Conservation (phyloP, 2,329 filamentous ascomycete species). For the Arthroderma sp. region DNA sequence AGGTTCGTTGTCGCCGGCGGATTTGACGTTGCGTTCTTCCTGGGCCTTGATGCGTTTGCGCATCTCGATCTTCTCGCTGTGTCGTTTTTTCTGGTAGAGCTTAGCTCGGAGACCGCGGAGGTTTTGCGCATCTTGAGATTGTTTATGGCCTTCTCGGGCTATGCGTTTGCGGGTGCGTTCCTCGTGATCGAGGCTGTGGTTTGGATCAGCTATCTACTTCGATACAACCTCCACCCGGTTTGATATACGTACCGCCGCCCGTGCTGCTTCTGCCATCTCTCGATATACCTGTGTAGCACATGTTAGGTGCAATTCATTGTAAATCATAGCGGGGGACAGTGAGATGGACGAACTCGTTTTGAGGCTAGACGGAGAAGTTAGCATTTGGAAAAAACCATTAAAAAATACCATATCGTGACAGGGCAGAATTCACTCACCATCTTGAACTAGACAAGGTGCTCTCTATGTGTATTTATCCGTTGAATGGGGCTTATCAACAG, state of each 20-base stretch:
- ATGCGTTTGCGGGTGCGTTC: conserved; percentile 76
- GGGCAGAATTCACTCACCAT: conserved; percentile 8
- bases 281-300: conserved; percentile 43
- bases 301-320: conserved; percentile 5
- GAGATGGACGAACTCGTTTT: conserved; percentile 30
- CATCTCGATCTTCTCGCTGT: conserved; percentile 98
- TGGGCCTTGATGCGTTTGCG: conserved; percentile 86
- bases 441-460: conserved; percentile 2
- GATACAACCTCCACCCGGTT: neutral
- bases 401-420: neutral
- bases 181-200: conserved; percentile 60
- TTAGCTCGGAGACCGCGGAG: conserved; percentile 84
- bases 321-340: neutral
- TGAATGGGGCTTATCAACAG: too few relatives aligned
- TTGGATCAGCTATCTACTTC: neutral
- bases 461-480: too few relatives aligned
- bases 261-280: conserved; percentile 59
- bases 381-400: neutral
- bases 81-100: conserved; percentile 81
- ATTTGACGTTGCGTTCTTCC: conserved; percentile 94
- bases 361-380: conserved; percentile 19
- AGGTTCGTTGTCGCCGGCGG: conserved; percentile 61
- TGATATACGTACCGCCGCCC: conserved; percentile 31
- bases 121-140: conserved; percentile 82
- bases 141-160: conserved; percentile 80